Percentiles rank a stretch among this genome's conserved stretches.
Conservation (phyloP, 176 grass and related monocot genomes). For the Paspalum vaginatum region DNA sequence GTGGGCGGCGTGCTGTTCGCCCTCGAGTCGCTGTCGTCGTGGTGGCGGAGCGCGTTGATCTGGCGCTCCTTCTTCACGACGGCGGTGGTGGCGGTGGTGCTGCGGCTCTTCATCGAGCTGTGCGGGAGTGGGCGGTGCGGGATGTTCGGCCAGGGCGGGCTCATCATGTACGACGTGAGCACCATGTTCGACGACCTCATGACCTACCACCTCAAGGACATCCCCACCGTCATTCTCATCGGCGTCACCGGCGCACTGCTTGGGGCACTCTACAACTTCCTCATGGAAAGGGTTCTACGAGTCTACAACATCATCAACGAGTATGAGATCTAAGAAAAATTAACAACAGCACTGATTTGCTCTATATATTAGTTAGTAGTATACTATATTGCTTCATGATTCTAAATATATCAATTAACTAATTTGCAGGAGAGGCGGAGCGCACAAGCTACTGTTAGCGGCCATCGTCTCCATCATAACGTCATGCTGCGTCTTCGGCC, state of each 20-base stretch:
- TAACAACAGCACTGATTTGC: too few relatives aligned
- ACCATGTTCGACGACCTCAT: constrained; percentile 53
- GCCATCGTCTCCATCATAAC: constrained; percentile 65
- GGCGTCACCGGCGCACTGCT: constrained; percentile 79
- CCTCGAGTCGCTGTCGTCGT: constrained; percentile 85
- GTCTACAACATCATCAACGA: constrained; percentile 73
- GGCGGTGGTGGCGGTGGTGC: constrained; percentile 85
- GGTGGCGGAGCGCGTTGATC: constrained; percentile 92
- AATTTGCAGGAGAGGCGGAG: constrained; percentile 61
- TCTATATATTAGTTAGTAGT: too few relatives aligned
- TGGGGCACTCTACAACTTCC: constrained; percentile 85
- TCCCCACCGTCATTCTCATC: constrained; percentile 84
- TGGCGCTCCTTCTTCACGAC: constrained; percentile 96
- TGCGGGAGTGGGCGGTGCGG: constrained; percentile 73
- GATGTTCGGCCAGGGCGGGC: constrained; percentile 78
- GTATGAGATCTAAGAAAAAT: constrained; percentile 27
- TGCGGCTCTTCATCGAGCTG: constrained; percentile 72
- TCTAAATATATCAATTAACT: background rate
- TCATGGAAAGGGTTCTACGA: constrained; percentile 72
- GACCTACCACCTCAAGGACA: constrained; percentile 81
- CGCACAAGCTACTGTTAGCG: constrained; percentile 70
- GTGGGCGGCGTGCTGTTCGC: constrained; percentile 91
- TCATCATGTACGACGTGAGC: constrained; percentile 95
- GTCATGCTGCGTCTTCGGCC: constrained; percentile 61
- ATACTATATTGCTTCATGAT: too few relatives aligned